Base-by-base conservation (phyloP, 2,329 filamentous ascomycete species). In the Talaromyces sp. region DNA sequence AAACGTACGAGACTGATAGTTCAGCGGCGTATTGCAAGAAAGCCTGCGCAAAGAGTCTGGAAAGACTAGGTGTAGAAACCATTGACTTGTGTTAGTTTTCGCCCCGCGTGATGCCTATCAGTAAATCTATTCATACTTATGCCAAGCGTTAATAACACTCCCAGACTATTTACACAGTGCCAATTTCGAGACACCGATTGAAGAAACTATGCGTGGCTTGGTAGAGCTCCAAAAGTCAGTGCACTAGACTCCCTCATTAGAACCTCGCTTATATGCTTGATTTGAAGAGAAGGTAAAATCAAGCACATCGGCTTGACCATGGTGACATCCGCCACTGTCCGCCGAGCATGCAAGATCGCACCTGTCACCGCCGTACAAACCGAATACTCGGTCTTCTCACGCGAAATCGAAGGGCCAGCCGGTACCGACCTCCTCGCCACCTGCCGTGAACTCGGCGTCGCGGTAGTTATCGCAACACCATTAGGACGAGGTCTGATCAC, bases 241-340 rank as follows among this genome's bases (percentile, higher is more conserved):
- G 22, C 13, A 39, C 3, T 1, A 3, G n/a, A 50, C 15, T 13
- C 7, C 8, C 4, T 27, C 10, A 25, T 6, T 13, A 7, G 22
- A 3, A 31, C 1, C 22, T 45, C 22, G 13, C 39, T 59, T 7
- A 27, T 31, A 45, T 27, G 15, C 3, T 10, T 2, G 15, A 5
- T 8, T 19, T 43, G 11, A 25, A 64, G 62, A 8, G 54, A 61
- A 54, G 56, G 56, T 6, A 64, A 64, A 71, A 84, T 88, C 72
- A 83, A 81, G 64, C 77, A 86, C 71, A 74, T 89, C 7, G 86
- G 86, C 13, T 71, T 89, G 5, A 84, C 79, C 2, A 85, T 87
- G 68, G 76, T 81, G 66, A 81, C 80, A 7, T 80, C 83, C 2
- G 72, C 75, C 1, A 83, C 84, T 0, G 76, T 88, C 45, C 81